Base-by-base conservation (phyloP, 2,329 filamentous ascomycete species). In the Seiridium cupressi region DNA sequence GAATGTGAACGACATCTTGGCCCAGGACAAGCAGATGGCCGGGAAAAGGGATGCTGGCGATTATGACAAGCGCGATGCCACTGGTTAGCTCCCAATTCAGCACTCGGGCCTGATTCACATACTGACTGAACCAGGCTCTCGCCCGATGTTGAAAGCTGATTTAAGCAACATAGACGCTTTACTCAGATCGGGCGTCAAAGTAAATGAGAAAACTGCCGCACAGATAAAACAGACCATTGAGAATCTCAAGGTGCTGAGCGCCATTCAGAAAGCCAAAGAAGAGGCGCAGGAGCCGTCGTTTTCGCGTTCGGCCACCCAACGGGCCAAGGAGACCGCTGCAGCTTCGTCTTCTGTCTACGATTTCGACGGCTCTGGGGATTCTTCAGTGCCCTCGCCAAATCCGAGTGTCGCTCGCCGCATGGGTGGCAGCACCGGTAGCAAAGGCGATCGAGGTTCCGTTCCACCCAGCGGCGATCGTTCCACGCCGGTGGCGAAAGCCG, bases 381-480 rank as follows among this genome's bases (percentile, higher is more conserved):
- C 78, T 4, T 74, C 77, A 2, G 73, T 76, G 2, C 77, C 76
- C 4, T 77, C 76, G 3, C 76, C 76, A 6, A 73, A 74, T 42
- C 72, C 72, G 7, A 69, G 69, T 35, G 69, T 74, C 34, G 66
- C 72, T 4, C 69, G 75, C 11, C 77, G 77, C 54, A 69, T 75
- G 38, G 73, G 70, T 36, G 58, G 61, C 5, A 59, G 70, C 44
- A 74, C 69, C 42, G 66, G 66, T 34, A 68, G 68, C 32, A 75
- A 64, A 51, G 75, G 74, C 46, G 78, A 81, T 57, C 76, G 81
- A 35, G 82, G 84, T 64, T 85, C 83, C 61, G 77, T 82, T 11
- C 82, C 84, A 1, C 78, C 80, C 51, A 84, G 85, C 65, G 77
- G 80, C 7, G 84, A 85, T 63, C 69, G 71, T 34, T 70, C 70